Evolutionary conservation across 2,329 filamentous ascomycete species (phyloP).

Genomic region (Colletotrichum sidae): DNA sequence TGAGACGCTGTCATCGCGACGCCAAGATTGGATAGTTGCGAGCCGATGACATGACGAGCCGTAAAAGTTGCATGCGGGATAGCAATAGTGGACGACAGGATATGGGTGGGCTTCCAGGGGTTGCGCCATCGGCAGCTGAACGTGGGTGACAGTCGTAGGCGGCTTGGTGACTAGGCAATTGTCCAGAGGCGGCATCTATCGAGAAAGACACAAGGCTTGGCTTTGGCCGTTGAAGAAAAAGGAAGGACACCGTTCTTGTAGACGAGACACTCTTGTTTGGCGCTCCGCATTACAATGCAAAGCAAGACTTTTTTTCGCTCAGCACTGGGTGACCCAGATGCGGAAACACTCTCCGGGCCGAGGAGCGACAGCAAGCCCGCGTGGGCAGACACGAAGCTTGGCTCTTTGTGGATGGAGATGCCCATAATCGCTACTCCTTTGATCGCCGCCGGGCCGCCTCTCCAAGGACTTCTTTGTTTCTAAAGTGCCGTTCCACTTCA

Average conservation of each 20-base stretch:
- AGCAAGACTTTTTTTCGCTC: too few species aligned
- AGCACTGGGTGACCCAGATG: too few species aligned
- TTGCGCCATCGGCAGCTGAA: constrained; percentile 4
- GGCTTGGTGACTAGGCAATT: constrained; percentile 2
- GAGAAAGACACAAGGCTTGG: too few species aligned
- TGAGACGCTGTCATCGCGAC: background rate
- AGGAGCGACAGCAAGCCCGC: background rate
- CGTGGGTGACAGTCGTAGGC: background rate
- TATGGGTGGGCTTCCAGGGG: constrained; percentile 13
- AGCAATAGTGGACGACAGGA: constrained; percentile 26
- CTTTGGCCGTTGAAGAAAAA: too few species aligned
- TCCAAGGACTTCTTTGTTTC: constrained; percentile 17
- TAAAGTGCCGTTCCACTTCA: background rate
- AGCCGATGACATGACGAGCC: constrained; percentile 4
- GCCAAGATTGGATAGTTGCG: background rate
- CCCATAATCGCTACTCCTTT: constrained; percentile 15
- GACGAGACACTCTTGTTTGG: too few species aligned
- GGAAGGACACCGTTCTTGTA: too few species aligned
- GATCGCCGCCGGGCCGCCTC: background rate
- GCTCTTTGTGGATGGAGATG: constrained; percentile 3
- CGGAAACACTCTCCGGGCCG: background rate
- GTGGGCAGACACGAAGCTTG: constrained; percentile 10
- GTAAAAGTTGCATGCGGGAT: constrained; percentile 13
- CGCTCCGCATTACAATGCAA: too few species aligned
- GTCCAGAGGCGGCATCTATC: background rate